These are phyloP conservation scores for Tulasnella sp. DNA, from an alignment of 768 basidiomycete genomes.

Conservation along the genomic window DNA sequence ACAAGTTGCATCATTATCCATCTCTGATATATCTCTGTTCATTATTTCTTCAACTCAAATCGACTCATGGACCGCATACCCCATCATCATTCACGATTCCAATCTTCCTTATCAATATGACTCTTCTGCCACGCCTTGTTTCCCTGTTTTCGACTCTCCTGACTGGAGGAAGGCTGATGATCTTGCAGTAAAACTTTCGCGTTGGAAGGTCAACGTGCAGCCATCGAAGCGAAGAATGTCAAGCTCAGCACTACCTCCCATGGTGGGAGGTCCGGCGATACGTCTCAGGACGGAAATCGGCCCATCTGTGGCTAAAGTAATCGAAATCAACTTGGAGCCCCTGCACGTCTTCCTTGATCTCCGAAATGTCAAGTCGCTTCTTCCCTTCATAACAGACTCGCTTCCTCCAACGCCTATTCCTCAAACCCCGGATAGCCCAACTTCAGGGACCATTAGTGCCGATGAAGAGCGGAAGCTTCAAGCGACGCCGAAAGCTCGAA, in stretches of 20 bases:
- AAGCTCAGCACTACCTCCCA: not conserved
- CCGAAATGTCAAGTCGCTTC: conserved; percentile 25
- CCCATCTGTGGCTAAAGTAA: conserved; percentile 5
- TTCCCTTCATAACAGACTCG: conserved; percentile 38
- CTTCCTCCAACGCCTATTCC: conserved; percentile 14
- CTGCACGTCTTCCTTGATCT: conserved; percentile 73
- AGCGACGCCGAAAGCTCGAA: conserved; percentile 25
- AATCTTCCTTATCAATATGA: conserved; percentile 49
- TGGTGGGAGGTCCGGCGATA: not conserved
- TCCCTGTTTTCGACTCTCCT: conserved; percentile 46
- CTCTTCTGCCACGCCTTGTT: conserved; percentile 10
- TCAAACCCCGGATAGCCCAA: conserved; percentile 19
- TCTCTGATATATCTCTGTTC: not conserved
- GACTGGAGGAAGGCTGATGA: conserved; percentile 48
- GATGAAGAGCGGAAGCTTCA: conserved; percentile 30
- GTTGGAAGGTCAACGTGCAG: conserved; percentile 40
- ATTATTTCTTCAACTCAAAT: not conserved
- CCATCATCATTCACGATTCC: conserved; percentile 67
- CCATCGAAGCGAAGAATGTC: not conserved
- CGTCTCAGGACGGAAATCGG: not conserved
- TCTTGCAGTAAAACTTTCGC: conserved; percentile 42
- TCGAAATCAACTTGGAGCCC: conserved; percentile 27
- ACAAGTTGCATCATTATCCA: not conserved
- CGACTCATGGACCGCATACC: conserved; percentile 30
- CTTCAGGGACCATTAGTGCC: conserved; percentile 21